phyloP scores from a whole-genome alignment of 1,284 basidiomycete genomes.

The Schizophyllum commune region DNA sequence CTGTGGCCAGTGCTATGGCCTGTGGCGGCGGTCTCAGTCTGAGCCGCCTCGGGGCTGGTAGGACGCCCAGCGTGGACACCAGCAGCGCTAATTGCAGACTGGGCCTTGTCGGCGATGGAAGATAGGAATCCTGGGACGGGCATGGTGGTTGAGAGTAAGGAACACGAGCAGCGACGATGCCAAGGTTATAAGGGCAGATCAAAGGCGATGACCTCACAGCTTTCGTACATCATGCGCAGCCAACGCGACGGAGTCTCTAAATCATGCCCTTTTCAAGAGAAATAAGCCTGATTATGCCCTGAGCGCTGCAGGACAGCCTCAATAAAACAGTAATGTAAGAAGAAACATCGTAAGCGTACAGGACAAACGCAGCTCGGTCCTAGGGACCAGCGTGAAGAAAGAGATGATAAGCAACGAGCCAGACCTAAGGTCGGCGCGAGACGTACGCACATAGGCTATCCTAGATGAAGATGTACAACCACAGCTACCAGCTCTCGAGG shows the following conservation, averaged over 20 bases:
- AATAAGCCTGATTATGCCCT: not conserved
- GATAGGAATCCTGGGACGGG: slow-evolving; percentile 52
- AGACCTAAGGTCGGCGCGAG: too few species aligned
- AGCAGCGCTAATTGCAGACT: slow-evolving; percentile 53
- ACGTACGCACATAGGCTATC: too few species aligned
- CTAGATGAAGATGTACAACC: too few species aligned
- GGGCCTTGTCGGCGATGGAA: slow-evolving; percentile 66
- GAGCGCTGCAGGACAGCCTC: not conserved
- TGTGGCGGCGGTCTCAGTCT: slow-evolving; percentile 31
- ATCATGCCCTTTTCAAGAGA: not conserved
- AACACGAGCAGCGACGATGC: not conserved
- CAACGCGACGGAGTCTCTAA: not conserved
- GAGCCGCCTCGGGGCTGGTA: slow-evolving; percentile 19
- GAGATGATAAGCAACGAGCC: too few species aligned
- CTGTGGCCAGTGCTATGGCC: slow-evolving; percentile 19
- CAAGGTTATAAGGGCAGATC: slow-evolving; percentile 1
- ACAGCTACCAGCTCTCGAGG: not conserved
- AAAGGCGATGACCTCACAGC: slow-evolving; percentile 2
- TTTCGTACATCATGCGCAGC: slow-evolving; percentile 1
- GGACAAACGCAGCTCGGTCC: too few species aligned
- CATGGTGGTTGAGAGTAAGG: slow-evolving; percentile 32
- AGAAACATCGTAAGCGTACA: too few species aligned
- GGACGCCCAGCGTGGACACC: slow-evolving; percentile 20
- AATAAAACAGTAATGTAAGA: too few species aligned
- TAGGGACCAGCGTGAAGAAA: too few species aligned